Evolutionary conservation across 352 stramenopile genomes (phyloP).

Genomic region (Pelagophyceae sp.): DNA sequence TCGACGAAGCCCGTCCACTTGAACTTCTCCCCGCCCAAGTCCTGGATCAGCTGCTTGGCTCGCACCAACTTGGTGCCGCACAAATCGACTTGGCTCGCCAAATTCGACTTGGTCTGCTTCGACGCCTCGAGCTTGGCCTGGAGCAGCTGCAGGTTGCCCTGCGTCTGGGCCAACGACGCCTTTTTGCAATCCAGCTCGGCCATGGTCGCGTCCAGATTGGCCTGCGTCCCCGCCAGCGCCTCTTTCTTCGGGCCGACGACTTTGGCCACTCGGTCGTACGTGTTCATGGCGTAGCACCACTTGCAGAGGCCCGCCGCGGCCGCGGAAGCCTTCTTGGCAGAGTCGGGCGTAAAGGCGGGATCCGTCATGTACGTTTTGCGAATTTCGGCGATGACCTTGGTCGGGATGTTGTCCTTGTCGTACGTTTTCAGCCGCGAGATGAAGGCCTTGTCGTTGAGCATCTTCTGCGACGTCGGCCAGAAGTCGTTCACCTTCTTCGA

Average conservation of each 20-base stretch:
- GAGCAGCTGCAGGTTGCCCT: slow-evolving; percentile 70
- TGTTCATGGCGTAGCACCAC: slow-evolving; percentile 90
- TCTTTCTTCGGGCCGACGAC: slow-evolving; percentile 82
- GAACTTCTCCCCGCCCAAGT: slow-evolving; percentile 79
- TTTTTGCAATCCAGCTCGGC: slow-evolving; percentile 53
- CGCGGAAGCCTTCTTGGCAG: slow-evolving; percentile 81
- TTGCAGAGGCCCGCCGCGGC: slow-evolving; percentile 80
- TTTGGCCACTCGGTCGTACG: slow-evolving; percentile 83
- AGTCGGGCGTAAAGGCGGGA: slow-evolving; percentile 79
- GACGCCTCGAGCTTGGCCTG: slow-evolving; percentile 35
- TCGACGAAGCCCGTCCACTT: slow-evolving; percentile 66
- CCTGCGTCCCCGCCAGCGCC: slow-evolving; percentile 71
- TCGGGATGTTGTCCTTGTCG: slow-evolving; percentile 86
- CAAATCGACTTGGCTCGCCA: slow-evolving; percentile 69
- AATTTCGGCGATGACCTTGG: slow-evolving; percentile 74
- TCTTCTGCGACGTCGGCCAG: slow-evolving; percentile 65
- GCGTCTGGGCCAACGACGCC: slow-evolving; percentile 70
- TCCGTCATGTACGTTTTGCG: slow-evolving; percentile 59
- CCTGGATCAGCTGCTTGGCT: slow-evolving; percentile 85
- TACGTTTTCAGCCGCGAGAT: slow-evolving; percentile 83
- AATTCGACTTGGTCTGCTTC: slow-evolving; percentile 57
- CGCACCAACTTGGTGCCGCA: slow-evolving; percentile 78
- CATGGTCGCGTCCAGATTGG: slow-evolving; percentile 69
- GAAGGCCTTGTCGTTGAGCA: slow-evolving; percentile 81
- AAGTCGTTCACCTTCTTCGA: slow-evolving; percentile 87